phyloP scores from a whole-genome alignment of 2,329 filamentous ascomycete genomes.

The Malbranchea cinnamomea region DNA sequence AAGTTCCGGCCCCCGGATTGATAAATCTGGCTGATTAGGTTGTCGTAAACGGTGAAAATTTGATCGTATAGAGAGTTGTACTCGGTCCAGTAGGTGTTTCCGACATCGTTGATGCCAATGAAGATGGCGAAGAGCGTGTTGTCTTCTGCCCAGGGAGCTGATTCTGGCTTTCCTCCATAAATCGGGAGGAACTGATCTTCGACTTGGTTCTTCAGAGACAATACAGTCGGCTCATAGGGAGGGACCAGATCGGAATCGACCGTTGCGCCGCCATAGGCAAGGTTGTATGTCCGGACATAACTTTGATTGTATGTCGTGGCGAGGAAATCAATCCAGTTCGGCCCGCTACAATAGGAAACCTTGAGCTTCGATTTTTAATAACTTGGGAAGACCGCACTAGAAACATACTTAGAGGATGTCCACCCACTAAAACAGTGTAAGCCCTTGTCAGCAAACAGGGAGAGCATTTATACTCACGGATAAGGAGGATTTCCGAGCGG shows the following conservation, averaged over 20 bases:
- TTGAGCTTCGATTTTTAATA: not conserved
- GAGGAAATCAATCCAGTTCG: constrained; percentile 34
- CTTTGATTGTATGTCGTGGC: constrained; percentile 31
- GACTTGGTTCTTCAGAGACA: constrained; percentile 33
- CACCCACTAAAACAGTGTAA: constrained; percentile 1
- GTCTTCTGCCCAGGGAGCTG: not conserved
- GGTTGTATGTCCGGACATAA: constrained; percentile 32
- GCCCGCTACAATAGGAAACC: constrained; percentile 21
- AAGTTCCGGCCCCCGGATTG: constrained; percentile 39
- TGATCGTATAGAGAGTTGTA: constrained; percentile 11
- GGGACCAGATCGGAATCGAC: constrained; percentile 24
- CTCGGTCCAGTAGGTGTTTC: constrained; percentile 12
- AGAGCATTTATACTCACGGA: constrained; percentile 24
- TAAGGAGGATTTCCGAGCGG: constrained; percentile 44
- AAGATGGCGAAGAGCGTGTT: constrained; percentile 4
- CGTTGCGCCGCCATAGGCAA: constrained; percentile 28
- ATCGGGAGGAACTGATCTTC: constrained; percentile 25
- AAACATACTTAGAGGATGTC: constrained; percentile 4
- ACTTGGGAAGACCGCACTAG: not conserved
- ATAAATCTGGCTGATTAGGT: constrained; percentile 31
- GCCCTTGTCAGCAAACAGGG: not conserved
- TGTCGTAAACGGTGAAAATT: constrained; percentile 30
- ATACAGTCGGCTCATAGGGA: constrained; percentile 27
- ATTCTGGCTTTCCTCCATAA: constrained; percentile 16
- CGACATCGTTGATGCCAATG: constrained; percentile 5